Percentiles rank a stretch among this genome's conserved stretches.
Conservation (phyloP, 2,329 filamentous ascomycete species). For the Escovopsis sp. region DNA sequence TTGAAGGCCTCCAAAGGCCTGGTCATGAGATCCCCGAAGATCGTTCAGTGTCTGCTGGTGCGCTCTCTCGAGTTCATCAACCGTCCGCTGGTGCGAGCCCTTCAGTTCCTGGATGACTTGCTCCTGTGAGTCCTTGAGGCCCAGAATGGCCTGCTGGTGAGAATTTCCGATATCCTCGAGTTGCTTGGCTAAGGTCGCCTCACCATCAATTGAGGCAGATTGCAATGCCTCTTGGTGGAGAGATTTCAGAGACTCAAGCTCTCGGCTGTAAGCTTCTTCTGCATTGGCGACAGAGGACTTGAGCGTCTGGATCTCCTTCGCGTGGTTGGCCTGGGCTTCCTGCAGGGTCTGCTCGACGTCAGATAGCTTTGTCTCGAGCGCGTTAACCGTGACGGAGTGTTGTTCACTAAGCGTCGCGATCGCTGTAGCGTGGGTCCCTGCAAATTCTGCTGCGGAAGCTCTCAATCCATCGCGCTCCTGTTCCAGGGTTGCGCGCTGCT, state of each 20-base stretch:
- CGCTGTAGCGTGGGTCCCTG: slow-evolving; percentile 24
- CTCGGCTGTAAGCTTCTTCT: slow-evolving; percentile 29
- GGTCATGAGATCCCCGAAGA: slow-evolving; percentile 24
- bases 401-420: slow-evolving; percentile 28
- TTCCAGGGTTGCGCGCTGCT: slow-evolving; percentile 46
- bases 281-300: slow-evolving; percentile 37
- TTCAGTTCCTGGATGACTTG: too few species aligned
- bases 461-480: slow-evolving; percentile 37
- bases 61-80: too few species aligned
- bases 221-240: slow-evolving; percentile 36
- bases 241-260: slow-evolving; percentile 39
- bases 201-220: slow-evolving; percentile 26
- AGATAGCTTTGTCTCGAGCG: slow-evolving; percentile 34
- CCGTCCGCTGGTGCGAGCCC: too few species aligned
- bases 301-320: slow-evolving; percentile 41
- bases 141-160: slow-evolving; percentile 26
- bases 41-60: too few species aligned
- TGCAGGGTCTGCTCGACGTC: slow-evolving; percentile 40
- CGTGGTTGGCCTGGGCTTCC: slow-evolving; percentile 39
- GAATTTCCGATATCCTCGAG: slow-evolving; percentile 26
- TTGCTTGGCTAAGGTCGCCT: slow-evolving; percentile 23
- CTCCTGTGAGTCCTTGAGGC: slow-evolving; percentile 19
- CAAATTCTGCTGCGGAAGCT: slow-evolving; percentile 19
- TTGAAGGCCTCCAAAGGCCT: slow-evolving; percentile 25
- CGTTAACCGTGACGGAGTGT: slow-evolving; percentile 27